Base-by-base conservation (phyloP, 2,329 filamentous ascomycete species). In the Pleoardoris graminearum region DNA sequence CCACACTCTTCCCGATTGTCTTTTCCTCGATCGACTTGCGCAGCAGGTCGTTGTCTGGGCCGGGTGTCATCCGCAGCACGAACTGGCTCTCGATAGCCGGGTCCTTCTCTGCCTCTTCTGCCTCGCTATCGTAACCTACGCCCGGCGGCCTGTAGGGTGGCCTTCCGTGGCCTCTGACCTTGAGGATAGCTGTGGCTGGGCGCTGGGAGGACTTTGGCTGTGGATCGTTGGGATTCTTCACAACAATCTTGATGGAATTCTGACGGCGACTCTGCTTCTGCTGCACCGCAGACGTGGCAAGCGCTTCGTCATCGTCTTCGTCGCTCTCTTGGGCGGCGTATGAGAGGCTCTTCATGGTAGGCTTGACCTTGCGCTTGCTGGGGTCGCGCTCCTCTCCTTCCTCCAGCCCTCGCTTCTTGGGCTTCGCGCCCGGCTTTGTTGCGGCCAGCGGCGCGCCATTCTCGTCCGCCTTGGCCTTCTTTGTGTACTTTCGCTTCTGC, bases 71-170 rank as follows among this genome's bases (percentile, higher is more conserved):
- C 54, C 94, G 89, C 55, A 99, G 74, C 7, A 99, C 81, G 60
- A 97, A 90, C 59, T 95, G 88, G 66, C 93, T 89, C 73, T 97
- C 93, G 55, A 96, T 90, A 1, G 88, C 82, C 0, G 94, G 94
- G 66, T 99, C 94, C 8, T 79, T 75, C 72, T 99, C 94, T 12
- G 87, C 85, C 68, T 97, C 94, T 50, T 91, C 94, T 11, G 92
- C 91, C 73, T 97, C 94, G 3, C 92, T 97, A 71, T 99, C 94
- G 74, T 97, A 99, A 7, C 93, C 94, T 50, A 96, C 91, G 46
- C 94, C 94, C 1, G 85, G 83, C 4, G 86, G 85, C 58, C 90
- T 53, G 10, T 51, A 37, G 1, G 70, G 71, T 2, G 67, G 63
- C 50, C 67, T 72, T 5, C 70, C 70, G 0, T 58, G 58, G 17